Base-by-base conservation (phyloP, 2,329 filamentous ascomycete genomes). In the Xylaria sp. region DNA sequence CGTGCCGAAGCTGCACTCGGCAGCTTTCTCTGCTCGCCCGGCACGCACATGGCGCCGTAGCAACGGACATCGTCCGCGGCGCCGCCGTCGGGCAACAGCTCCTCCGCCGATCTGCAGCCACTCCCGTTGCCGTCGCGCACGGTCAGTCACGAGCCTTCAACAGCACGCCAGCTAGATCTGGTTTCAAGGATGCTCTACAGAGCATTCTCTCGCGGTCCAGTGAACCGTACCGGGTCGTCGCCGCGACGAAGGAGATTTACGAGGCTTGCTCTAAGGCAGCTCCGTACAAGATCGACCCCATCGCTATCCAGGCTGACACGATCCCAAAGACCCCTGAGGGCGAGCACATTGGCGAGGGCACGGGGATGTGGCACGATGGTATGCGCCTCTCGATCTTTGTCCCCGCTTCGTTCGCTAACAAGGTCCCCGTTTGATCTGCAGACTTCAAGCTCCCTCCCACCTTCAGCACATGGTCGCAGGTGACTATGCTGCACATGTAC, bases 401-500 rank as follows among this genome's bases (percentile, higher is more conserved):
- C 5, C 13, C 10, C 37, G 11, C 37, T 42, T 13, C 6, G n/a
- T 46, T 48, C 19, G 49, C 55, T 63, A 59, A 63, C 48, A 51
- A 16, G n/a, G 23, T 18, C 23, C 6, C 35, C 9, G 23, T 19
- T 37, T 19, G 55, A 8, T 30, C 16, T 39, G 9, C 69, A 96
- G 91, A 87, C 55, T 84, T 96, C 64, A 84, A 84, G 30, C 84
- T 99, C 16, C 81, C 83, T 37, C 90, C 92, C 0, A 97, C 92
- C 0, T 99, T 99, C 75, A 92, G 88, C 72, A 93, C 90, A 59
- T 99, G 94, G 94, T 90, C 92, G 18, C 92, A 97, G 75, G 88
- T 97, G 50, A 94, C 92, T 42, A 96, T 96, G 81, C 83, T 99
- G 60, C 93, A 99, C 79, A 89, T 99, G 83, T 97, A 96, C 79